Percentiles rank a stretch among this genome's conserved stretches.
These are phyloP conservation scores for Eutypella sp. DNA, from an alignment of 2,329 filamentous ascomycete genomes.

Conservation along the genomic window DNA sequence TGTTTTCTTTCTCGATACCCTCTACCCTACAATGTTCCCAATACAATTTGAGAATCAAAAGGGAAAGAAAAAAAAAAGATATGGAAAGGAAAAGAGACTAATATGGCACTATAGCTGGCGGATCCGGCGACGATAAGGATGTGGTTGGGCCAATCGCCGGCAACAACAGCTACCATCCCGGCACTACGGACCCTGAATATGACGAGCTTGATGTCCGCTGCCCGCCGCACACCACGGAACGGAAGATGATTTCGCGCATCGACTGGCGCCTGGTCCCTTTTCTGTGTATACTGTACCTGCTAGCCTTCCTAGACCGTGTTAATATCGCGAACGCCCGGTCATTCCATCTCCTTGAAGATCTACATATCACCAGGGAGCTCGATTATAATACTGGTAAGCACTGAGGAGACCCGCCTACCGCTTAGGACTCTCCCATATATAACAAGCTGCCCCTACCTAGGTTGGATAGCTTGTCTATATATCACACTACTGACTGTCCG, in stretches of 20 bases:
- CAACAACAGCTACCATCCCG: constrained; percentile 25
- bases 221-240: constrained; percentile 56
- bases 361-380: constrained; percentile 47
- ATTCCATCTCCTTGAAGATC: constrained; percentile 59
- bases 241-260: constrained; percentile 62
- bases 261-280: constrained; percentile 69
- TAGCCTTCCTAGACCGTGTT: constrained; percentile 51
- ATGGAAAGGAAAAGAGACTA: too few relatives aligned
- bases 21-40: too few relatives aligned
- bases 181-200: constrained; percentile 20
- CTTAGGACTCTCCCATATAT: too few relatives aligned
- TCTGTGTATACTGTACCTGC: constrained; percentile 55
- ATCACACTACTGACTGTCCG: too few relatives aligned
- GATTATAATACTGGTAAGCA: constrained; percentile 62
- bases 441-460: too few relatives aligned
- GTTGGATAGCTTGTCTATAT: too few relatives aligned
- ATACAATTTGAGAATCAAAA: too few relatives aligned
- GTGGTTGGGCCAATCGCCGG: constrained; percentile 10
- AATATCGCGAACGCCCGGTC: constrained; percentile 76
- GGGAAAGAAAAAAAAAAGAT: too few relatives aligned
- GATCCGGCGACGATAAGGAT: constrained; percentile 21
- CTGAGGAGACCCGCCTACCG: too few relatives aligned
- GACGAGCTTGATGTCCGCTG: constrained; percentile 32
- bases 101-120: constrained; percentile 7
- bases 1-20: too few relatives aligned